Percentiles rank a stretch among this genome's conserved stretches.
Evolutionary conservation across 2,329 filamentous ascomycete genomes (phyloP).

Genomic region (Aureobasidium sp.): DNA sequence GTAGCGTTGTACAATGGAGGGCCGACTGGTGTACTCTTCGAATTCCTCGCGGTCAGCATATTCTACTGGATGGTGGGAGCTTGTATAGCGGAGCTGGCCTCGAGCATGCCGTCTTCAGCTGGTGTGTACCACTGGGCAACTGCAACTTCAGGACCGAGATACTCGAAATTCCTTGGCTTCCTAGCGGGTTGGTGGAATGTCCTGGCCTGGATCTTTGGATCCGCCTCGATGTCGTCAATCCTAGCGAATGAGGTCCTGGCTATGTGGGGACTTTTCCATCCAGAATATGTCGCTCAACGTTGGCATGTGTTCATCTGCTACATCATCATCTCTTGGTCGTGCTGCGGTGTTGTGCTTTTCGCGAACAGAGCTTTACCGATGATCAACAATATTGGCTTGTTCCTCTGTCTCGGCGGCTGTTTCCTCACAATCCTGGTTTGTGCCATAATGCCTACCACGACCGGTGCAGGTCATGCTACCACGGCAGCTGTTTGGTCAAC

Average conservation of each 20-base stretch:
- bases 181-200: slow-evolving; percentile 38
- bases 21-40: slow-evolving; percentile 40
- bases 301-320: slow-evolving; percentile 49
- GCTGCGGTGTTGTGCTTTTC: slow-evolving; percentile 44
- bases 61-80: slow-evolving; percentile 47
- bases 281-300: slow-evolving; percentile 37
- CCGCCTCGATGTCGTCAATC: slow-evolving; percentile 34
- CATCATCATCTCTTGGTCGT: slow-evolving; percentile 42
- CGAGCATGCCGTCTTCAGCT: slow-evolving; percentile 29
- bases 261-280: slow-evolving; percentile 45
- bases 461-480: slow-evolving; percentile 35
- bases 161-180: slow-evolving; percentile 42
- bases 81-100: slow-evolving; percentile 45
- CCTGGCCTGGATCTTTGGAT: slow-evolving; percentile 16
- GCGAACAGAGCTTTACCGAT: slow-evolving; percentile 48
- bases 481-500: slow-evolving; percentile 37
- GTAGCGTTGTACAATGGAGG: slow-evolving; percentile 42
- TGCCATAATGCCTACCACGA: slow-evolving; percentile 46
- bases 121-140: slow-evolving; percentile 49
- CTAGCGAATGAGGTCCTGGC: slow-evolving; percentile 40
- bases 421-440: slow-evolving; percentile 51
- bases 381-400: slow-evolving; percentile 49
- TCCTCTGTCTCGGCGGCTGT: slow-evolving; percentile 47
- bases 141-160: slow-evolving; percentile 41
- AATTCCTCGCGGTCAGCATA: slow-evolving; percentile 42